Evolutionary conservation across 805 yeast species (phyloP), one percentile per base, ranked within the genome.

Genomic region (Ogataea sp.): DNA sequence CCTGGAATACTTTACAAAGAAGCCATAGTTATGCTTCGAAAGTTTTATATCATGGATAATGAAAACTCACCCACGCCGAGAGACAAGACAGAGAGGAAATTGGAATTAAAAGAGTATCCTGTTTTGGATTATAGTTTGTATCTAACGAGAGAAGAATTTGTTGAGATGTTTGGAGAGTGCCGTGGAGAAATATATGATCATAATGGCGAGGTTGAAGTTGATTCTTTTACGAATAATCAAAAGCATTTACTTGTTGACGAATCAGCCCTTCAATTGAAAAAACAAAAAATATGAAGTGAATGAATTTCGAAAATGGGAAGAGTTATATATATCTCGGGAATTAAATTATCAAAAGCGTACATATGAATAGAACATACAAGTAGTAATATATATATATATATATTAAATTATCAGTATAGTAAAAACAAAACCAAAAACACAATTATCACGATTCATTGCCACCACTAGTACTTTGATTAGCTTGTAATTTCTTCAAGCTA

Each of bases 1-100:
- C 96, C 97, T 0, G 97, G 96, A 0, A 65, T 93, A 4, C 63
- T 77, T 48, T 63, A 94, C 39, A 78, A 76, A 41, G 96, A 89
- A 49, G 96, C 96, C 0, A 79, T 93, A 9, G 71, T 84, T 57
- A 58, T 93, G 34, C 63, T 93, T 32, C 68, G 98, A 41, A 73
- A 77, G 54, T 93, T 93, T 59, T 93, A 93, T 56, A 73, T 89
- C 8, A 79, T 75, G 53, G 94, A 88, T 53, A 93, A 93, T 59
- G 80, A 75, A 23, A 74, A 78, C 34, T 95, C 97, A 1, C 98
- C 97, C 0, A 70, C 61, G 20, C 89, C 95, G 3, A 76, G 83
- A 50, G 65, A 71, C 18, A 89, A 89, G 55, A 80, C 80, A 58
- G 78, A 73, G 56, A 76, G 81, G 56, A 75, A 62, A 43, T 68